phyloP scores from a whole-genome alignment of 805 yeast species.

The Candida palmyrensis region DNA sequence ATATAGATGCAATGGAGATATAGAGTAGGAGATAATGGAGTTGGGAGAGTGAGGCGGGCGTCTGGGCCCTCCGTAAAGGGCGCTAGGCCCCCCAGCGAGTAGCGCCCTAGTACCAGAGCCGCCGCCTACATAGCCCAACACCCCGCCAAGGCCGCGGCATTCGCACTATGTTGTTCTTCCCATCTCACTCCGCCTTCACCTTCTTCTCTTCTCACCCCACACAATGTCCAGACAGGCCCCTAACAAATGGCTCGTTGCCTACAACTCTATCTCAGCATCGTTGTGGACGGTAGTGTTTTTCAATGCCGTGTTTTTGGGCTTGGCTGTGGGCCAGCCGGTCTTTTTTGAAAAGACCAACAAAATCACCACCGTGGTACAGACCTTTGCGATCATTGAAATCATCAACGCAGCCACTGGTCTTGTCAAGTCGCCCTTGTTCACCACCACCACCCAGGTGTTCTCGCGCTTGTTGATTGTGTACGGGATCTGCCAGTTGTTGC shows the following conservation, averaged over 20 bases:
- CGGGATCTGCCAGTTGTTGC: slow-evolving; percentile 76
- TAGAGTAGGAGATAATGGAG: too few relatives aligned
- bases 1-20: background rate
- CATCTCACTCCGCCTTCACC: too few relatives aligned
- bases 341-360: slow-evolving; percentile 56
- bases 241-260: slow-evolving; percentile 30
- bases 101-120: too few relatives aligned
- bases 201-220: too few relatives aligned
- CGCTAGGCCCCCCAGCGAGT: too few relatives aligned
- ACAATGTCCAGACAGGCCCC: background rate
- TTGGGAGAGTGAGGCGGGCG: too few relatives aligned
- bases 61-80: too few relatives aligned
- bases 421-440: slow-evolving; percentile 79
- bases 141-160: too few relatives aligned
- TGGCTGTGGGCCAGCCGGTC: slow-evolving; percentile 54
- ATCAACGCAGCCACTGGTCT: slow-evolving; percentile 72
- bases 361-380: slow-evolving; percentile 64
- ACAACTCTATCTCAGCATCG: slow-evolving; percentile 38
- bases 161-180: too few relatives aligned
- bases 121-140: too few relatives aligned
- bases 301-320: slow-evolving; percentile 31
- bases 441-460: slow-evolving; percentile 82
- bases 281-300: slow-evolving; percentile 38
- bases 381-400: slow-evolving; percentile 76
- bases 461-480: slow-evolving; percentile 78